Base-by-base conservation (phyloP, 1,284 basidiomycete species). In the Fistulina hepatica region DNA sequence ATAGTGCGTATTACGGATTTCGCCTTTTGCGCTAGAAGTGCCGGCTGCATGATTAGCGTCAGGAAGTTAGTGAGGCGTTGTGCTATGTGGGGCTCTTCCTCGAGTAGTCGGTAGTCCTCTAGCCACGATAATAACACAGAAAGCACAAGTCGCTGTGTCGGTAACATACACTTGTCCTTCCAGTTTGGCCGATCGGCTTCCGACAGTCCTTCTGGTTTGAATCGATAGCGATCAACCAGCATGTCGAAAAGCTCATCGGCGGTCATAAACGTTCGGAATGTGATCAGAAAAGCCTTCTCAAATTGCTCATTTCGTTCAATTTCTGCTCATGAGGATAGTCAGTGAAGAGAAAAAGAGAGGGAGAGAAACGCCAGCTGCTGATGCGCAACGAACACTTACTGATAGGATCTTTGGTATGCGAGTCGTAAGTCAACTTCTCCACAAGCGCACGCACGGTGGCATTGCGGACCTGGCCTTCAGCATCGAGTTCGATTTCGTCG, bases 261-360 rank as follows among this genome's bases (percentile, higher is more conserved):
- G 5, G 73, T 75, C 21, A 74, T 78, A 52, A 90, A 88, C 0
- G 83, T 82, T 22, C 74, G 71, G 59, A 82, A 86, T 8, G 86
- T 90, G 61, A 73, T 76, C 30, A 91, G 60, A 58, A 90, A 89
- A 6, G 72, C 67, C 17, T 73, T 69, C 31, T 74, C 69, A 54
- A 75, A 88, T 6, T 59, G 55, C 2, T 58, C 61, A 38, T 71
- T 67, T 43, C 68, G 65, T 2, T 61, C 56, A 33, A 60, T 49
- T 48, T 60, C 71, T 70, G 53, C 16, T 33, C 21, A 36, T 33
- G 23, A 38, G 30, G 36, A 45, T 34, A 53, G 48, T 60, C 61
- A 21, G 34, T 32, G 20, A 28, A n/a, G n/a, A n/a, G n/a, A n/a
- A n/a, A n/a, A n/a, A n/a, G n/a, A n/a, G n/a, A n/a, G n/a, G n/a